phyloP scores from a whole-genome alignment of 1,139 yeast species.

The Geotrichum phurueaensis region DNA sequence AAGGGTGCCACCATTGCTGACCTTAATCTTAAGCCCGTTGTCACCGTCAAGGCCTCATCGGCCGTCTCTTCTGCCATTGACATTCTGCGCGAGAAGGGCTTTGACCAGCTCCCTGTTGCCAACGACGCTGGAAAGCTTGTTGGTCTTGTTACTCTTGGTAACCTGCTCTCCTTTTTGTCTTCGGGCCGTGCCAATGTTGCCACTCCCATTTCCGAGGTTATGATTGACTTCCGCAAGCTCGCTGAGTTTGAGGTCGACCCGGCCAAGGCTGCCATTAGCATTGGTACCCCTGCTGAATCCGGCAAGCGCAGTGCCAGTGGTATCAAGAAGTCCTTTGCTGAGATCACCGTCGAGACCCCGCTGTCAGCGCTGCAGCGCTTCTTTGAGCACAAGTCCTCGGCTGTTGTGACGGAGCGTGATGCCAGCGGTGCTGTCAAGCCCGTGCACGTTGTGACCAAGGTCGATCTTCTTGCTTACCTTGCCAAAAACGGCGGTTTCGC shows the following conservation, averaged over 20 bases:
- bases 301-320: slow-evolving; percentile 45
- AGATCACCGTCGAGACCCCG: slow-evolving; percentile 64
- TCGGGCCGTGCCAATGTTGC: slow-evolving; percentile 55
- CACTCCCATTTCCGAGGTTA: slow-evolving; percentile 56
- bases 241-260: slow-evolving; percentile 42
- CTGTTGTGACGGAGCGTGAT: slow-evolving; percentile 63
- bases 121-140: slow-evolving; percentile 55
- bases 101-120: slow-evolving; percentile 81
- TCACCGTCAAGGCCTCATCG: slow-evolving; percentile 60
- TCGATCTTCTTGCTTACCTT: slow-evolving; percentile 68
- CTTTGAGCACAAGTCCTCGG: slow-evolving; percentile 82
- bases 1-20: slow-evolving; percentile 62
- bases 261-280: slow-evolving; percentile 42
- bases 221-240: slow-evolving; percentile 57
- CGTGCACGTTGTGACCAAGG: slow-evolving; percentile 81
- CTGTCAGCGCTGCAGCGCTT: slow-evolving; percentile 66
- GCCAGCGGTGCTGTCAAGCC: slow-evolving; percentile 48
- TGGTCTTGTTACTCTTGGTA: slow-evolving; percentile 74
- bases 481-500: slow-evolving; percentile 32
- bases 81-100: slow-evolving; percentile 68
- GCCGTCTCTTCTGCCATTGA: slow-evolving; percentile 63
- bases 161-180: slow-evolving; percentile 62
- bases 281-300: slow-evolving; percentile 43
- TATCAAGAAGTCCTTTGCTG: slow-evolving; percentile 63
- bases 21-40: slow-evolving; percentile 75